phyloP scores from a whole-genome alignment of 1,284 basidiomycete species.

The Stereum hirsutum region DNA sequence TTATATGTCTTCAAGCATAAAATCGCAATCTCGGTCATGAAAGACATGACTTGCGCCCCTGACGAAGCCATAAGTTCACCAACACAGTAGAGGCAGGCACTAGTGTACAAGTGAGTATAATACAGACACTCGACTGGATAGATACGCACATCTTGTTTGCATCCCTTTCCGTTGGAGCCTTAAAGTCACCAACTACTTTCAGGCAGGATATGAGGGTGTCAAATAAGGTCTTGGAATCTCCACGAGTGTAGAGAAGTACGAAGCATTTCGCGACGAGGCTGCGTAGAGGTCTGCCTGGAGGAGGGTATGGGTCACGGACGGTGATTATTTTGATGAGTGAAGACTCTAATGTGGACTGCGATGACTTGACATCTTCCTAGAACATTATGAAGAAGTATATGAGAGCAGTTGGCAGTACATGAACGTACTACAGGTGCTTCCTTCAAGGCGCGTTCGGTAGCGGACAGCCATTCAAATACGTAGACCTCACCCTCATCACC shows the following conservation, averaged over 20 bases:
- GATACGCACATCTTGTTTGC: constrained; percentile 49
- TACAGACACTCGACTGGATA: too few species aligned
- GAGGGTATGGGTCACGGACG: constrained; percentile 53
- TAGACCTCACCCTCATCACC: constrained; percentile 76
- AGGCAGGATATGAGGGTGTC: constrained; percentile 80
- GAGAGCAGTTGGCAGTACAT: neutral
- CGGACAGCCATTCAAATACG: constrained; percentile 74
- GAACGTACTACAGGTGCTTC: constrained; percentile 38
- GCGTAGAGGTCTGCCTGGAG: constrained; percentile 80
- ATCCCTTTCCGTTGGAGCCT: constrained; percentile 50
- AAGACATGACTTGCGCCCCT: constrained; percentile 91
- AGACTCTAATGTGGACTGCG: constrained; percentile 52
- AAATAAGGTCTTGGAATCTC: constrained; percentile 80
- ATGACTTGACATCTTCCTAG: constrained; percentile 58
- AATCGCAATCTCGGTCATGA: constrained; percentile 77
- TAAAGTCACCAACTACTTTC: constrained; percentile 66
- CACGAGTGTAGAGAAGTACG: constrained; percentile 67
- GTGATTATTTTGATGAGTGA: constrained; percentile 57
- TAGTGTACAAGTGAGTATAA: too few species aligned
- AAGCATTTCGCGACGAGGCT: constrained; percentile 77
- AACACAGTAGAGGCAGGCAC: constrained; percentile 73
- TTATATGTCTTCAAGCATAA: constrained; percentile 60
- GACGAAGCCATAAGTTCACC: constrained; percentile 83
- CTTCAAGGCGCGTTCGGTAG: constrained; percentile 51
- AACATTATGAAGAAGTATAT: neutral